Conservation (phyloP, 306 rosid species). For the Fragaria vesca region DNA sequence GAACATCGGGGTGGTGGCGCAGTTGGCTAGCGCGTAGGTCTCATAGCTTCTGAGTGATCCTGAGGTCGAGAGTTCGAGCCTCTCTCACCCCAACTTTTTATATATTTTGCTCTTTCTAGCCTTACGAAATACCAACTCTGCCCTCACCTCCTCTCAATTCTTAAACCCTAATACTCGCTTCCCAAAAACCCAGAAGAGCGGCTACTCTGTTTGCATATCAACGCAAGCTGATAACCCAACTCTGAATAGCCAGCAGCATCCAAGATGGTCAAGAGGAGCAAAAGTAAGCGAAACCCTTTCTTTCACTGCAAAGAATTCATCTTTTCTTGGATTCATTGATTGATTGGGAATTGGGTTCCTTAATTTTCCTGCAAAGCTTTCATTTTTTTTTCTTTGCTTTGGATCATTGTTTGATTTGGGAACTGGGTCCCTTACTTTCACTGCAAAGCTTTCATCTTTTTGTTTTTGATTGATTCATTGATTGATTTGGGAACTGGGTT, state of each 20-base stretch:
- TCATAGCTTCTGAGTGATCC: slow-evolving; percentile 63
- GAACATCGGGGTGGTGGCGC: slow-evolving; percentile 64
- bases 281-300: slow-evolving; percentile 45
- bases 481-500: not conserved
- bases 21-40: slow-evolving; percentile 86
- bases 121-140: not conserved
- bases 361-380: not conserved
- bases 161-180: slow-evolving; percentile 6
- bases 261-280: slow-evolving; percentile 84
- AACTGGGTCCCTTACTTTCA: not conserved
- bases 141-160: not conserved
- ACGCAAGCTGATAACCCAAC: not conserved
- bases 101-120: too few species aligned
- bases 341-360: not conserved
- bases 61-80: slow-evolving; percentile 83
- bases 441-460: not conserved
- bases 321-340: too few species aligned
- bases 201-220: not conserved
- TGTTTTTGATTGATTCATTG: not conserved
- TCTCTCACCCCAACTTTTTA: slow-evolving; percentile 46
- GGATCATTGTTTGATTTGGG: not conserved
- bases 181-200: slow-evolving; percentile 19
- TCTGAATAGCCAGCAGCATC: not conserved
- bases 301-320: too few species aligned
- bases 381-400: not conserved